Conservation (phyloP, 208 protist species). For the Polymyxa betae region DNA sequence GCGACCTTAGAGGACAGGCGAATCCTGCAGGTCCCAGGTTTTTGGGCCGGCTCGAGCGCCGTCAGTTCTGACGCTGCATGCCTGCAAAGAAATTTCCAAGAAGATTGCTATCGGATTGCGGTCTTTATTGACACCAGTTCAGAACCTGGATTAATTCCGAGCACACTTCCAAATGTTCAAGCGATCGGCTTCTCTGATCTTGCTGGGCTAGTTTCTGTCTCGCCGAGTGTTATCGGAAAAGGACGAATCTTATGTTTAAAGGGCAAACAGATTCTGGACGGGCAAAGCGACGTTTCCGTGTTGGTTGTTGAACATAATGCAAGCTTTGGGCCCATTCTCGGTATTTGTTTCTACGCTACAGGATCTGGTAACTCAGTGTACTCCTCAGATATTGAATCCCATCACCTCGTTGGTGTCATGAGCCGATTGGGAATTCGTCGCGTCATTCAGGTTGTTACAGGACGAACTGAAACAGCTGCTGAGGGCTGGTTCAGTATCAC, state of each 20-base stretch:
- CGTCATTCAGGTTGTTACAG: conserved; percentile 24
- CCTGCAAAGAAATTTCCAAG: not conserved
- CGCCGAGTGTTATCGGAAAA: no score
- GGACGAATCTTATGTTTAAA: no score
- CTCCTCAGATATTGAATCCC: not conserved
- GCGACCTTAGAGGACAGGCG: not conserved
- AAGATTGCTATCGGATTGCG: not conserved
- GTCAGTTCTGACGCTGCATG: not conserved
- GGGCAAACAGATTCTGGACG: no score
- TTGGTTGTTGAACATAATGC: no score
- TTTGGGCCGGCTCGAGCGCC: not conserved
- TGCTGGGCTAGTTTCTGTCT: not conserved
- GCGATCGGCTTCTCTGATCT: not conserved
- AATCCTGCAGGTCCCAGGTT: not conserved
- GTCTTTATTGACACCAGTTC: not conserved
- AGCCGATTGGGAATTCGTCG: not conserved
- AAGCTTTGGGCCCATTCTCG: no score
- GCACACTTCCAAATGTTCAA: not conserved
- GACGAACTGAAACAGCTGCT: not conserved
- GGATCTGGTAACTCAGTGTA: not conserved
- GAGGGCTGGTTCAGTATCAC: not conserved
- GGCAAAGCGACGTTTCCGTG: no score
- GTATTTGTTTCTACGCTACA: not conserved
- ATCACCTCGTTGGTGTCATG: conserved; percentile 18
- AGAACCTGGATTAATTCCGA: not conserved